phyloP scores from a whole-genome alignment of 1,284 basidiomycete species.

The Rhodotorula glutinis region DNA sequence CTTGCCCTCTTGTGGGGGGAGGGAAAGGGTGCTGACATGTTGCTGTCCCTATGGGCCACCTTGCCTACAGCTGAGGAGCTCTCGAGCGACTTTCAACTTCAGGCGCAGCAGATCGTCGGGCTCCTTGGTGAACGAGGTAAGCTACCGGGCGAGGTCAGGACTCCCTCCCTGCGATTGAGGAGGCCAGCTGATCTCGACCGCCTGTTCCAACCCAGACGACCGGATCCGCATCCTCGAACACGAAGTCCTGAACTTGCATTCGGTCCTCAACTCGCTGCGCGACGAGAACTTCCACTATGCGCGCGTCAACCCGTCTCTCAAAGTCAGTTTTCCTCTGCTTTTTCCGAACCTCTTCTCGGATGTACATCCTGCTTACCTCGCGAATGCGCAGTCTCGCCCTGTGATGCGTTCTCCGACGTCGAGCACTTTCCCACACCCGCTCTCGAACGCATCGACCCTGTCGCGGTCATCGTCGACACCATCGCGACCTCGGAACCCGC shows the following conservation, averaged over 20 bases:
- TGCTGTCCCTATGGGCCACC: too few species aligned
- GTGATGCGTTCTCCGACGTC: slow-evolving; percentile 32
- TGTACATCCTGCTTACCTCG: neutral
- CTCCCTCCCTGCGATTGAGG: neutral
- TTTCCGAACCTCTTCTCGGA: neutral
- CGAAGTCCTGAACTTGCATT: slow-evolving; percentile 67
- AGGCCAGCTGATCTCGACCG: neutral
- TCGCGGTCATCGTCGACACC: slow-evolving; percentile 24
- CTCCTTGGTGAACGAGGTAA: slow-evolving; percentile 41
- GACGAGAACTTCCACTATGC: slow-evolving; percentile 34
- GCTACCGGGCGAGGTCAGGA: neutral
- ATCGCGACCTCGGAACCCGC: slow-evolving; percentile 13
- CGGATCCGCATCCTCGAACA: slow-evolving; percentile 67
- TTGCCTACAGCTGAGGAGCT: slow-evolving; percentile 39
- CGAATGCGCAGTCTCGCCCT: slow-evolving; percentile 12
- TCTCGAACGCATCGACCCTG: slow-evolving; percentile 37
- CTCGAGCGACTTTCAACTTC: slow-evolving; percentile 29
- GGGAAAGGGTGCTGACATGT: too few species aligned
- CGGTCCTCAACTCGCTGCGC: slow-evolving; percentile 54
- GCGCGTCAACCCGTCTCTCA: neutral
- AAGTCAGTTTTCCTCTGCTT: slow-evolving; percentile 10
- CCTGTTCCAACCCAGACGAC: slow-evolving; percentile 55
- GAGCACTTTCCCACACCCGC: slow-evolving; percentile 31
- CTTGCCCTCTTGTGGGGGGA: neutral
- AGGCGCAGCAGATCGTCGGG: slow-evolving; percentile 34